Conservation (phyloP, 371 early-diverging fungal genomes). For the Saksenaea vasiformis region DNA sequence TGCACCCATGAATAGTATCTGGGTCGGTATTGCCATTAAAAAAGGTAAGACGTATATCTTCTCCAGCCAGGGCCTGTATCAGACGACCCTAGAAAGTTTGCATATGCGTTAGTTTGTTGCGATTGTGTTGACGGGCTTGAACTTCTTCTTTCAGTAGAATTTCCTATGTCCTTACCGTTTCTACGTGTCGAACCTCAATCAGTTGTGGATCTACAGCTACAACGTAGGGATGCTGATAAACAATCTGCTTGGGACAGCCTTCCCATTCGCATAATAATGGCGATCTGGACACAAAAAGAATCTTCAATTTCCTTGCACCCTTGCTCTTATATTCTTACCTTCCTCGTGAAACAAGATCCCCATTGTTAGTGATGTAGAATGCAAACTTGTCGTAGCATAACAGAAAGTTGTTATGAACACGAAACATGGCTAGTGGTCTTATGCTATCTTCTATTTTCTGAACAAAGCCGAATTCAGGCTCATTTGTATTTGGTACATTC, state of each 20-base stretch:
- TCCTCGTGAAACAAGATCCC: background rate
- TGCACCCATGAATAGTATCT: slow-evolving; percentile 23
- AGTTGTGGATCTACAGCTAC: slow-evolving; percentile 81
- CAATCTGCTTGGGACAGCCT: slow-evolving; percentile 45
- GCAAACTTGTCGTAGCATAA: slow-evolving; percentile 88
- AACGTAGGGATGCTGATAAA: slow-evolving; percentile 72
- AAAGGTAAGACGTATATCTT: slow-evolving; percentile 20
- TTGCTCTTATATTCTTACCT: too few relatives aligned
- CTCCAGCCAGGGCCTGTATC: slow-evolving; percentile 24
- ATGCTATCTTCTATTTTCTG: slow-evolving; percentile 60
- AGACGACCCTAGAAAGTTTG: slow-evolving; percentile 19
- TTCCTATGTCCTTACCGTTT: slow-evolving; percentile 32
- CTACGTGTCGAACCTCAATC: slow-evolving; percentile 81
- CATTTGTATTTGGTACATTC: slow-evolving; percentile 60
- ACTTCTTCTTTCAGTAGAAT: background rate
- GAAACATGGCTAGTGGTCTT: slow-evolving; percentile 77
- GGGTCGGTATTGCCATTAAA: slow-evolving; percentile 12
- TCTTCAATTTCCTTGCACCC: too few relatives aligned
- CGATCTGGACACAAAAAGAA: slow-evolving; percentile 7
- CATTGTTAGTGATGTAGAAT: slow-evolving; percentile 76
- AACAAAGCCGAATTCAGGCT: slow-evolving; percentile 74
- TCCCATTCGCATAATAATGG: slow-evolving; percentile 36
- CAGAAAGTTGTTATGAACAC: slow-evolving; percentile 61
- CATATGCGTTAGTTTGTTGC: background rate
- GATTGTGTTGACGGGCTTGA: background rate